Evolutionary conservation across 176 grass and related monocot species (phyloP).

Genomic region (Stipa capillata): DNA sequence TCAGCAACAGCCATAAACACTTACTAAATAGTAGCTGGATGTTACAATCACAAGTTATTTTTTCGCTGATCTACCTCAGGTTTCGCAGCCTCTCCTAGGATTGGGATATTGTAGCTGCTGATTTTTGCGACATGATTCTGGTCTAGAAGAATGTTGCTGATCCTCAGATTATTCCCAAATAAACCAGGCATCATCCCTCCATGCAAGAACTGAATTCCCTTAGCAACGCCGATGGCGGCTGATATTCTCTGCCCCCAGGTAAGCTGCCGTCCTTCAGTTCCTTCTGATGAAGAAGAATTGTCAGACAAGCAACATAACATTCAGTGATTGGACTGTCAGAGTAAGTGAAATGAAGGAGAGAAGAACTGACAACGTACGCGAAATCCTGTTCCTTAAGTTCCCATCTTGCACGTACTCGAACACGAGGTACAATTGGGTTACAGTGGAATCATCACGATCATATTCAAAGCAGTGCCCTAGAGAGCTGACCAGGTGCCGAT

Average conservation of each 20-base stretch:
- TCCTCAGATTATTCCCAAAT: slow-evolving; percentile 74
- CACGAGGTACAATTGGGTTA: slow-evolving; percentile 69
- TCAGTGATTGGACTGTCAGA: neutral
- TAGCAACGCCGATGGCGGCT: slow-evolving; percentile 58
- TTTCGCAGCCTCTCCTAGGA: slow-evolving; percentile 57
- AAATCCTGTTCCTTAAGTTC: slow-evolving; percentile 77
- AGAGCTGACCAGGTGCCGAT: slow-evolving; percentile 70
- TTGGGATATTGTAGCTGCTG: slow-evolving; percentile 77
- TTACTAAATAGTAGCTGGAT: neutral
- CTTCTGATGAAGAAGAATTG: slow-evolving; percentile 42
- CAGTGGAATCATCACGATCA: slow-evolving; percentile 61
- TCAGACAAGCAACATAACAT: neutral
- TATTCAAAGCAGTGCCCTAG: slow-evolving; percentile 93
- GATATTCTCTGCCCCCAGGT: slow-evolving; percentile 89
- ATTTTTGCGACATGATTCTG: slow-evolving; percentile 92
- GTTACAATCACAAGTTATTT: neutral
- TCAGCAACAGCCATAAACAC: neutral
- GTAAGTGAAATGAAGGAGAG: neutral
- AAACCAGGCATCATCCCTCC: slow-evolving; percentile 78
- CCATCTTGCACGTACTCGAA: slow-evolving; percentile 78
- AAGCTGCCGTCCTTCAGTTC: slow-evolving; percentile 54
- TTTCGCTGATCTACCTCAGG: slow-evolving; percentile 25
- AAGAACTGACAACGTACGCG: slow-evolving; percentile 30
- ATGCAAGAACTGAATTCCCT: slow-evolving; percentile 94
- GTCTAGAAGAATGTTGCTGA: slow-evolving; percentile 77